These are phyloP conservation scores for Dendrobium huoshanense DNA, from an alignment of 106 monocot species.

Conservation along the genomic window DNA sequence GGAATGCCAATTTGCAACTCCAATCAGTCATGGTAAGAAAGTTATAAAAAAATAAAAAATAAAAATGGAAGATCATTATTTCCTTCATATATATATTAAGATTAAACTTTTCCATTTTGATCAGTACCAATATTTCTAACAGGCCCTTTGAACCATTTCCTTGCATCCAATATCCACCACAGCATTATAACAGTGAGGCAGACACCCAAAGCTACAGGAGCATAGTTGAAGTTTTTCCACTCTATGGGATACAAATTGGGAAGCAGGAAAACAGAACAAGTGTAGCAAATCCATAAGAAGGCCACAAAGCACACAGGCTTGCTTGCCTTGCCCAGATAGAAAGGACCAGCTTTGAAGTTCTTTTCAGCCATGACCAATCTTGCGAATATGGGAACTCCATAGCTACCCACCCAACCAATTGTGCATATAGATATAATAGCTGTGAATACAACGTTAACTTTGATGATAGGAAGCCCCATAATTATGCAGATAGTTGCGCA, in stretches of 20 bases:
- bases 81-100: too few species aligned
- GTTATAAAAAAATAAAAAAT: too few species aligned
- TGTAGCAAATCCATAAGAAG: constrained; percentile 77
- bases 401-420: constrained; percentile 68
- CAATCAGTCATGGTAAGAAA: too few species aligned
- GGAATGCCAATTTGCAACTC: too few species aligned
- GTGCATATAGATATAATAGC: constrained; percentile 65
- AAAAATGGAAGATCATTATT: too few species aligned
- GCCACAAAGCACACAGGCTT: constrained; percentile 59
- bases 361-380: constrained; percentile 59
- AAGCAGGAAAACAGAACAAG: constrained; percentile 63
- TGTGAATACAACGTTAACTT: constrained; percentile 64
- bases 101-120: background rate
- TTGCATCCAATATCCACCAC: constrained; percentile 74
- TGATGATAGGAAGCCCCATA: constrained; percentile 55
- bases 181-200: constrained; percentile 41
- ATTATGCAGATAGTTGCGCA: constrained; percentile 55
- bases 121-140: constrained; percentile 54
- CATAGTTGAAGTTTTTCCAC: constrained; percentile 61
- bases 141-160: constrained; percentile 83
- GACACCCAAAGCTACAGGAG: constrained; percentile 49
- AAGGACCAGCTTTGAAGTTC: constrained; percentile 62
- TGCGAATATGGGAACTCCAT: constrained; percentile 73
- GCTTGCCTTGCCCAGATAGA: constrained; percentile 50
- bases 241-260: constrained; percentile 60